Evolutionary conservation across 805 yeast genomes (phyloP), one percentile per base, ranked within the genome.

Genomic region (Candida chauliodis): DNA sequence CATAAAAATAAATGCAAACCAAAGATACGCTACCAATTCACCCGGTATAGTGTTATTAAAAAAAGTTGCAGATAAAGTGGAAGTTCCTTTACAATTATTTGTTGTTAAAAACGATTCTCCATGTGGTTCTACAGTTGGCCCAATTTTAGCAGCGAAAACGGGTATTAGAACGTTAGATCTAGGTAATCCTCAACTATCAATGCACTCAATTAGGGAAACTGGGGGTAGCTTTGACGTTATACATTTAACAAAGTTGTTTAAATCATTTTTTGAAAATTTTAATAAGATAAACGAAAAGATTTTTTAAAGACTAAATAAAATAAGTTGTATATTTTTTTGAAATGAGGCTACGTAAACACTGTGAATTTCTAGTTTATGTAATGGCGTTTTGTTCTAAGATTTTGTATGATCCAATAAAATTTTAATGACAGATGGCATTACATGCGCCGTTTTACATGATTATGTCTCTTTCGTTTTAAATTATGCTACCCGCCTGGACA

Each of bases 81-180:
- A 75, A 49, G 82, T 85, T n/a, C 96, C 97, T 13, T 62, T 91
- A 45, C 99, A 91, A 61, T 61, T 89, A 40, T 88, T 91, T 65
- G 97, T 90, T n/a, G 95, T 84, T 19, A 76, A 91, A 40, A 93
- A 91, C 58, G 95, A 85, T 55, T 80, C 95, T 2, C 87, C 96
- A 2, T 91, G 98, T 63, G 99, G 99, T 2, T 83, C 95, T 1
- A 91, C 99, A 1, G 91, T 91, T 53, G 99, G 98, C 1, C 98
- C 98, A 15, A 85, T 90, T 60, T 67, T 91, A 41, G 83, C 96
- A 24, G 81, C 95, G 2, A 84, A 84, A 49, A 72, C 89, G 26
- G 98, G 98, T 37, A 74, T 90, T 36, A 75, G 93, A 55, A 86
- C 96, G 3, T 62, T 90, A 44, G 98, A 90, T 60, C 62, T 90